A percentile compares a stretch with the other conserved stretches of the same genome.
These are phyloP conservation scores for Fusarium kyushuense DNA, from an alignment of 2,329 filamentous ascomycete genomes.

Conservation along the genomic window DNA sequence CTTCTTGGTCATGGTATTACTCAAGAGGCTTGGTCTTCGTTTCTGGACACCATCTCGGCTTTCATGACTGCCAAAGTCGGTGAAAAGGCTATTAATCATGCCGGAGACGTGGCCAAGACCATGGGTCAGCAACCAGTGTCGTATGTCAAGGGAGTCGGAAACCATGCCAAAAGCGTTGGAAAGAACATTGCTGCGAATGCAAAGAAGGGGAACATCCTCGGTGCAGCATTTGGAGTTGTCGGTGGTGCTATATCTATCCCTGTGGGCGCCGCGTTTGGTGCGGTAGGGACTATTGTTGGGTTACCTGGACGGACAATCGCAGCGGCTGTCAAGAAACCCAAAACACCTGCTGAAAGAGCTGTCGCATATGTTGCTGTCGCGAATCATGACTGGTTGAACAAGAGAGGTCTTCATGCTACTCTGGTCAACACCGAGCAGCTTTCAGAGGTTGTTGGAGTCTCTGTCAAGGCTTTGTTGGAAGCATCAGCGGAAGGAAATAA, in stretches of 20 bases:
- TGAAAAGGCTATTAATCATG: slow-evolving; percentile 58
- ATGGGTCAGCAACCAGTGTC: slow-evolving; percentile 53
- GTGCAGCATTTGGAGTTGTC: slow-evolving; percentile 53
- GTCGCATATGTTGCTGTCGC: slow-evolving; percentile 57
- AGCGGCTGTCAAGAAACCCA: slow-evolving; percentile 54
- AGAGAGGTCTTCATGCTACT: slow-evolving; percentile 54
- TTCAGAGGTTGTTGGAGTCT: slow-evolving; percentile 45
- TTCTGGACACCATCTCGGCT: slow-evolving; percentile 58
- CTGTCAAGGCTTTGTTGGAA: slow-evolving; percentile 57
- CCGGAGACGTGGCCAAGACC: slow-evolving; percentile 55
- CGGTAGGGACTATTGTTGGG: slow-evolving; percentile 51
- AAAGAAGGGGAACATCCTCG: slow-evolving; percentile 56
- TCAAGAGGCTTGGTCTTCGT: slow-evolving; percentile 51
- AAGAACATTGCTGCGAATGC: slow-evolving; percentile 53
- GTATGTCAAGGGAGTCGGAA: slow-evolving; percentile 53
- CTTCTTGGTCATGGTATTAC: slow-evolving; percentile 56
- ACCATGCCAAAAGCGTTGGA: slow-evolving; percentile 55
- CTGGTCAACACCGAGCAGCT: slow-evolving; percentile 53
- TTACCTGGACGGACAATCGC: slow-evolving; percentile 53
- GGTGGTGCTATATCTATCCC: slow-evolving; percentile 56
- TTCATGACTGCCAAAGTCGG: slow-evolving; percentile 61
- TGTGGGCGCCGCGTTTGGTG: slow-evolving; percentile 53
- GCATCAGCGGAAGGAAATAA: slow-evolving; percentile 47
- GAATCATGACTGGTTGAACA: slow-evolving; percentile 58
- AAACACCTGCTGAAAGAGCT: slow-evolving; percentile 57